Conservation (phyloP, 495 filamentous ascomycete species). For the Xylaria acuta region DNA sequence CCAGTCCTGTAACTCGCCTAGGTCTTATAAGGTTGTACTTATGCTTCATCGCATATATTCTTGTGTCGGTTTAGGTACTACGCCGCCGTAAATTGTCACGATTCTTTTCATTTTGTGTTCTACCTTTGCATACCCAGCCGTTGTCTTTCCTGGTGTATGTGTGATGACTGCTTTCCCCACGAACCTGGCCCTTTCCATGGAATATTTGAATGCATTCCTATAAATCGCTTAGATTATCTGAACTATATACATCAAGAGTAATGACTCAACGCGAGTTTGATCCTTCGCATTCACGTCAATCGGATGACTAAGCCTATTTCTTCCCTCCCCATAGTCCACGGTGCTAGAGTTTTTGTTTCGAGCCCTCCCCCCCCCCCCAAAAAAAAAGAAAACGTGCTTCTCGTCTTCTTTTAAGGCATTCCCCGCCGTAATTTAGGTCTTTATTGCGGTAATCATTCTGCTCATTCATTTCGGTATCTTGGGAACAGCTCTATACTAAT, state of each 20-base stretch:
- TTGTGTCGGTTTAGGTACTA: conserved; percentile 20
- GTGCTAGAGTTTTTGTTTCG: background rate
- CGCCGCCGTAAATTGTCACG: conserved; percentile 11
- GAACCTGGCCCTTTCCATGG: background rate
- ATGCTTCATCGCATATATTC: conserved; percentile 25
- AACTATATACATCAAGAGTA: background rate
- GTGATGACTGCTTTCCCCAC: background rate
- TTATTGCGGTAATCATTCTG: too few relatives aligned
- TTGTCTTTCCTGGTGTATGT: background rate
- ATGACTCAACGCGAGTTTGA: background rate
- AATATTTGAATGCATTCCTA: background rate
- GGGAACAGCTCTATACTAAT: too few relatives aligned
- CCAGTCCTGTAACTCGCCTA: background rate
- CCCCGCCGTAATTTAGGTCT: too few relatives aligned
- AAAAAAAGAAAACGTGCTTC: too few relatives aligned
- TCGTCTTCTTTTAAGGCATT: too few relatives aligned
- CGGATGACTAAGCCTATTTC: background rate
- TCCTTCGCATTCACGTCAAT: background rate
- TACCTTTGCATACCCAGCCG: background rate
- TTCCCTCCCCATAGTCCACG: background rate
- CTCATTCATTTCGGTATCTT: too few relatives aligned
- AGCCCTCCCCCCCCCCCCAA: too few relatives aligned
- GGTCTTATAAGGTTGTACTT: background rate
- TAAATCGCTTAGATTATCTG: background rate
- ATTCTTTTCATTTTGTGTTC: conserved; percentile 8